Base-by-base conservation (phyloP, 306 rosid genomes). In the Gillenia trifoliata region DNA sequence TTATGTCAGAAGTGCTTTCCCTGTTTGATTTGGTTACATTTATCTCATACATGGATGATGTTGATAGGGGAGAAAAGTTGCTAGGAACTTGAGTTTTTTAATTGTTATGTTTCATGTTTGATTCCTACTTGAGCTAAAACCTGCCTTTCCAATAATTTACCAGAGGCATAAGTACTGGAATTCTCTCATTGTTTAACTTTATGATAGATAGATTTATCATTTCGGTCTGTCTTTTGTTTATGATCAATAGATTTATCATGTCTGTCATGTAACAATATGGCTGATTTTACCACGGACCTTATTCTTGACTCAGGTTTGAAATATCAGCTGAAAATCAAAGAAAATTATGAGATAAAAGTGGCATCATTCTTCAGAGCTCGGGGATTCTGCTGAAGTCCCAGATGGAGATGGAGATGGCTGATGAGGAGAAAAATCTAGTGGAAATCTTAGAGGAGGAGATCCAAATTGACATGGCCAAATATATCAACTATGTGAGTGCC, bases 401-500 rank as follows among this genome's bases (percentile, higher is more conserved):
- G 36, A 17, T n/a, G 55, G 72, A 34, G 62, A 93, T 93, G 97
- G 88, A 88, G 60, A 70, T 73, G 45, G 45, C 45, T 40, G 45
- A 40, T n/a, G 94, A 90, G 77, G 91, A 82, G 57, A 87, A 79
- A 63, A 80, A 79, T 67, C 85, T 93, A 1, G 85, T 91, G 64
- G 98, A 93, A 75, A 89, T 93, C 61, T 82, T 91, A 75, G 96
- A 88, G 78, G 90, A 81, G 70, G 74, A 26, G 10, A 81, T 36
- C 55, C 78, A 82, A 19, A 75, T 91, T 50, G 96, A 91, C 56
- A 56, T 88, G 70, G 85, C 86, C 57, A 91, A 78, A 70, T 89
- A 89, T 79, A 89, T 88, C 65, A 85, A 76, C 59, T 86, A 76
- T 77, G 97, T 91, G 28, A 85, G 90, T 60, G 91, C 90, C 13